Conservation (phyloP, 441 rosid genomes). For the Flueggea neowawraea region DNA sequence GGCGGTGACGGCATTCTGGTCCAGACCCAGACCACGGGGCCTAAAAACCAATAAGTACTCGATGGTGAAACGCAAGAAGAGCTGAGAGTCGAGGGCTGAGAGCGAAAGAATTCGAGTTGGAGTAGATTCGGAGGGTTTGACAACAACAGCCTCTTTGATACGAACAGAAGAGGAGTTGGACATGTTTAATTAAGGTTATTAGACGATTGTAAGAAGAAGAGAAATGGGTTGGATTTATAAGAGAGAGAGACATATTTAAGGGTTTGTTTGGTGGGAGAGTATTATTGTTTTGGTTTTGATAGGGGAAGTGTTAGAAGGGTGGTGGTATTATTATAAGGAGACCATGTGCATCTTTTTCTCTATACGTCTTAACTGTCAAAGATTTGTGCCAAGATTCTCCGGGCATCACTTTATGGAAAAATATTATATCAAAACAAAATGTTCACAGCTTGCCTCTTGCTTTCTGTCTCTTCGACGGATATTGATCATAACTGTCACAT, state of each 20-base stretch:
- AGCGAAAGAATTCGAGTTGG: slow-evolving; percentile 55
- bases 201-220: too few relatives aligned
- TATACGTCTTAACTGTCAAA: slow-evolving; percentile 36
- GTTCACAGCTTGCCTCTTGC: slow-evolving; percentile 47
- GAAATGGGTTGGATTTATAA: too few relatives aligned
- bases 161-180: slow-evolving; percentile 36
- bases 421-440: slow-evolving; percentile 33
- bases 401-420: slow-evolving; percentile 63
- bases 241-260: too few relatives aligned
- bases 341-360: slow-evolving; percentile 12
- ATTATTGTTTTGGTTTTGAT: neutral
- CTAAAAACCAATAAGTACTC: slow-evolving; percentile 66
- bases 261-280: neutral
- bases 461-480: slow-evolving; percentile 41
- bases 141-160: slow-evolving; percentile 45
- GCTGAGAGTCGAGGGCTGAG: slow-evolving; percentile 85
- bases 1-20: slow-evolving; percentile 24
- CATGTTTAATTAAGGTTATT: slow-evolving; percentile 25
- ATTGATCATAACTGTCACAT: slow-evolving; percentile 20
- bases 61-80: slow-evolving; percentile 74
- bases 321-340: slow-evolving; percentile 4
- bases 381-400: slow-evolving; percentile 78
- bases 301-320: too few relatives aligned
- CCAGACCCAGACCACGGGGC: slow-evolving; percentile 21
- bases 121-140: slow-evolving; percentile 58